Conservation (phyloP, 2,329 filamentous ascomycete genomes). For the Cytospora piceae region DNA sequence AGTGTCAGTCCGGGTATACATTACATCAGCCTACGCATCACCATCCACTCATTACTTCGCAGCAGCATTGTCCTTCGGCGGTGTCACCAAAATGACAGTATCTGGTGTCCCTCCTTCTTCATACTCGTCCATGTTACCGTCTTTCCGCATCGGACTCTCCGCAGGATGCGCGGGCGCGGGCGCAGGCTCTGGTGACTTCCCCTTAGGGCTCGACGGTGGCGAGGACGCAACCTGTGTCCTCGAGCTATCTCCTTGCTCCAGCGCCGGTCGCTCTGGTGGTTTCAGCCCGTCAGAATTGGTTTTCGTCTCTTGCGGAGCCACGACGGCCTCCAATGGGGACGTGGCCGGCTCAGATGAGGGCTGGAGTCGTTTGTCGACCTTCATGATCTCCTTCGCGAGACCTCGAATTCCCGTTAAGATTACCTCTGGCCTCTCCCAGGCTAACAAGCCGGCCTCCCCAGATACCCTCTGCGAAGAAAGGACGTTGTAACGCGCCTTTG, state of each 20-base stretch:
- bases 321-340: constrained; percentile 42
- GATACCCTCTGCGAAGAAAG: constrained; percentile 45
- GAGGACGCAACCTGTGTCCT: constrained; percentile 27
- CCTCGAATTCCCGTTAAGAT: constrained; percentile 47
- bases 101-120: constrained; percentile 17
- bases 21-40: not conserved
- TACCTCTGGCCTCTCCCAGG: constrained; percentile 53
- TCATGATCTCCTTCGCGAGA: constrained; percentile 46
- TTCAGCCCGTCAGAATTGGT: constrained; percentile 10
- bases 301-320: constrained; percentile 30
- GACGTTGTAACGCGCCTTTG: constrained; percentile 47
- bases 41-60: not conserved
- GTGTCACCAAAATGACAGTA: constrained; percentile 26
- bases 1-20: not conserved
- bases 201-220: constrained; percentile 27
- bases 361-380: constrained; percentile 44
- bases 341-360: constrained; percentile 34
- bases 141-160: not conserved
- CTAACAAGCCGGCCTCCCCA: constrained; percentile 50
- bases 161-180: not conserved
- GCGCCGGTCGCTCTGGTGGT: constrained; percentile 18
- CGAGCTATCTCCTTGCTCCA: constrained; percentile 29
- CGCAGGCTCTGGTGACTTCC: constrained; percentile 19
- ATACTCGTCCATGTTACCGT: not conserved
- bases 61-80: constrained; percentile 16